Base-by-base conservation (phyloP, 2,329 filamentous ascomycete species). In the Xylaria digitata region DNA sequence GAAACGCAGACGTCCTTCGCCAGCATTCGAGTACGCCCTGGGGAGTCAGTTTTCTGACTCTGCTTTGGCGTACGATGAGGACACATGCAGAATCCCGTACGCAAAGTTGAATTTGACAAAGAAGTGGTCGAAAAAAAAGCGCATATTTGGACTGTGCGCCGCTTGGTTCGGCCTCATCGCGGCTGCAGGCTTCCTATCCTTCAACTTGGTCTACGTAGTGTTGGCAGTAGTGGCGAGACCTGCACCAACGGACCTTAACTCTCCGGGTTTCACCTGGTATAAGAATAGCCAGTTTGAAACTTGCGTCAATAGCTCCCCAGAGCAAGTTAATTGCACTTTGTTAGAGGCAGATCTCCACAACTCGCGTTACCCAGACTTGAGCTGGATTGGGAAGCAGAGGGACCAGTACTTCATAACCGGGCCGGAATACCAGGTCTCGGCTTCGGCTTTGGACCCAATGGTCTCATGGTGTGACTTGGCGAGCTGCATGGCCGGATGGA, bases 261-360 rank as follows among this genome's bases (percentile, higher is more conserved):
- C 43, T 45, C 43, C n/a, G 17, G 43, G 19, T 45, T 45, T 45
- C 43, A 45, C 43, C 43, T 45, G 17, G 43, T 45, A 45, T 45
- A 45, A 45, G n/a, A 45, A 45, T 45, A 45, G 43, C 43, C 43
- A 45, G 43, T 45, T 45, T 45, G 43, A 45, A 45, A 45, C 43
- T 45, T 45, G 43, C 43, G 43, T 45, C 43, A 45, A 45, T 45
- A 45, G 43, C 43, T 45, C 43, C 19, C 43, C 43, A 45, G 43
- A 45, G 43, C 43, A 45, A 19, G 43, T 45, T 45, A 45, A 45
- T 45, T 45, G 43, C 43, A 45, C 43, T 45, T 45, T 45, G 17
- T 45, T 19, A 7, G 43, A 45, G 43, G 43, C 43, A 6, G 43
- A 45, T 45, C 43, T 45, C 43, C 17, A 45, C 43, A 7, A 21